phyloP scores from a whole-genome alignment of 768 basidiomycete species.

The Dacryopinax spathularia region DNA sequence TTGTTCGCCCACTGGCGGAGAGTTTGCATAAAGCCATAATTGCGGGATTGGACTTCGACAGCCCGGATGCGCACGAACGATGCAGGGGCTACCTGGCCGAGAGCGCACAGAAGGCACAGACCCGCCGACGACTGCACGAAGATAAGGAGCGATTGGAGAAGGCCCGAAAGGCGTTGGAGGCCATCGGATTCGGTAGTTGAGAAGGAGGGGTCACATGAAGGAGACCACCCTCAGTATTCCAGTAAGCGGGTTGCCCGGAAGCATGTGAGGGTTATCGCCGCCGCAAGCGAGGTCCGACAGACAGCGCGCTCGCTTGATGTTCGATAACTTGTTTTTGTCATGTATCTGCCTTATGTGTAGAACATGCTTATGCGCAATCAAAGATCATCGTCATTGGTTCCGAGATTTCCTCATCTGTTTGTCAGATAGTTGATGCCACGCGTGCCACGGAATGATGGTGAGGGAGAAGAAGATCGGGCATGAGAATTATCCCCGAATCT shows the following conservation, averaged over 20 bases:
- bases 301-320: background rate
- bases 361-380: background rate
- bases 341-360: background rate
- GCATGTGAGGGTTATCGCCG: background rate
- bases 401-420: background rate
- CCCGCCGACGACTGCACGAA: background rate
- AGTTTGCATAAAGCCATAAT: slow-evolving; percentile 28
- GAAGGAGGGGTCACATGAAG: no score
- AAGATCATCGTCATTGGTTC: no score
- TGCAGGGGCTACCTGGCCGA: background rate
- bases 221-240: no score
- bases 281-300: background rate
- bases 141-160: background rate
- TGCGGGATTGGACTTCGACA: slow-evolving; percentile 16
- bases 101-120: background rate
- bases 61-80: background rate
- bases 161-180: background rate
- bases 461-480: background rate
- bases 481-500: background rate
- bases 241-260: background rate
- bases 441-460: background rate
- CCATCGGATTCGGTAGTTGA: background rate
- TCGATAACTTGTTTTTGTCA: background rate
- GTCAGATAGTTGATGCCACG: background rate
- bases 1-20: slow-evolving; percentile 30